Base-by-base conservation (phyloP, 352 stramenopile genomes). In the Pythium dissimile region DNA sequence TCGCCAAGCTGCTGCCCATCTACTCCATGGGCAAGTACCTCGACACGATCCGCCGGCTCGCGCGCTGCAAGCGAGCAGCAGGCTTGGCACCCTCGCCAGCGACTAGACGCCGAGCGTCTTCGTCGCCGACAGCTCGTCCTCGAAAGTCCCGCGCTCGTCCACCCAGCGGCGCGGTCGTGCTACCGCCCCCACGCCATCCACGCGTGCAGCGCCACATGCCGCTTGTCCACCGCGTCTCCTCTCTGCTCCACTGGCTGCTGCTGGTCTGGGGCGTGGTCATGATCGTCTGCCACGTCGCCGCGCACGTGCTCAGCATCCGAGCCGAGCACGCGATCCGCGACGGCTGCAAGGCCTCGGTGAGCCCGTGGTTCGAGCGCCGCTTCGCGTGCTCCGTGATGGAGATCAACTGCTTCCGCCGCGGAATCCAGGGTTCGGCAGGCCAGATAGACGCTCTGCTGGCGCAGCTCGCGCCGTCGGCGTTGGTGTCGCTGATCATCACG, bases 401-500 rank as follows among this genome's bases (percentile, higher is more conserved):
- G 26, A 46, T 62, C 37, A 67, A 67, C 46, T 67, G 59, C 35
- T 38, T 53, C 27, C 51, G 45, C 1, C 50, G 59, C 10, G 18
- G 18, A 4, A 49, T 67, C 31, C 11, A 16, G 3, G 59, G 59
- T 26, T 30, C 59, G 5, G 34, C 37, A 0, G 26, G 37, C 15
- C 50, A 66, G 37, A 54, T 68, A 39, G 54, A 54, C 43, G 21
- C 24, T 9, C 31, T 18, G 5, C 35, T 68, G 4, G 26, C 21
- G 1, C 9, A 42, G 6, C 21, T 68, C 4, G 41, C 54, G 15
- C 32, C 61, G 2, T 18, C 10, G 2, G 38, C 34, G 0, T n/a
- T 68, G n/a, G 45, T 21, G n/a, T 64, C 47, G 27, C 34, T 68
- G 27, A 68, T 64, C 39, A 52, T 68, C 26, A 45, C 53, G 2